Evolutionary conservation across 1,139 yeast genomes (phyloP).

Genomic region (Suhomyces bribrorum): DNA sequence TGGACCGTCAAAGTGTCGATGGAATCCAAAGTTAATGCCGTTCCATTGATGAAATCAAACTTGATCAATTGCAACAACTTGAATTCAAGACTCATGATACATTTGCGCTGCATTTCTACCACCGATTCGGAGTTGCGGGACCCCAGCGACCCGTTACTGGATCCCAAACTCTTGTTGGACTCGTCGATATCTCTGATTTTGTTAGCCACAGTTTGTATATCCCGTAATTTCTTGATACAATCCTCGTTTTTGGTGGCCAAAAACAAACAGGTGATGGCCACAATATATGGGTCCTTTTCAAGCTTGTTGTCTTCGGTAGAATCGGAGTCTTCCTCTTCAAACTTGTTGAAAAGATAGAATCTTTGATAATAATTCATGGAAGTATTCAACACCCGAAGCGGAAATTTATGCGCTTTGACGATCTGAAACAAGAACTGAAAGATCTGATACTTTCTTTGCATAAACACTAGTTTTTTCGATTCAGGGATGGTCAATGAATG

Average conservation of each 20-base stretch:
- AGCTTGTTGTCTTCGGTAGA: constrained; percentile 13
- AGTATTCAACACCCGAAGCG: constrained; percentile 64
- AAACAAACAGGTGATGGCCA: constrained; percentile 73
- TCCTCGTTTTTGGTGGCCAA: constrained; percentile 86
- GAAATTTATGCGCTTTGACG: constrained; percentile 58
- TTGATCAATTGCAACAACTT: constrained; percentile 71
- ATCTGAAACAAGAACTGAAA: constrained; percentile 57
- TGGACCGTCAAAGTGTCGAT: constrained; percentile 72
- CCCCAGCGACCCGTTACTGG: constrained; percentile 1
- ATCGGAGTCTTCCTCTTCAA: constrained; percentile 35
- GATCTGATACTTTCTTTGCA: constrained; percentile 54
- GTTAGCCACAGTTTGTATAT: constrained; percentile 51
- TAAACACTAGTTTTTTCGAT: constrained; percentile 46
- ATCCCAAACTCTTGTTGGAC: constrained; percentile 9
- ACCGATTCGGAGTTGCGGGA: constrained; percentile 8
- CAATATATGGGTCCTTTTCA: constrained; percentile 49
- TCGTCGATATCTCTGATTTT: constrained; percentile 37
- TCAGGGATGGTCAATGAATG: constrained; percentile 57
- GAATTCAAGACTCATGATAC: constrained; percentile 60
- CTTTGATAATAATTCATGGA: constrained; percentile 74
- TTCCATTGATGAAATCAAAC: constrained; percentile 68
- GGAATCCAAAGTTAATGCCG: constrained; percentile 40
- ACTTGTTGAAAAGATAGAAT: constrained; percentile 63
- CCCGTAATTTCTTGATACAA: constrained; percentile 77
- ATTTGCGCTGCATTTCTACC: constrained; percentile 53